A percentile compares a stretch with the other conserved stretches of the same genome.
Evolutionary conservation across 2,329 filamentous ascomycete species (phyloP).

Genomic region (Elsinoe perseae): DNA sequence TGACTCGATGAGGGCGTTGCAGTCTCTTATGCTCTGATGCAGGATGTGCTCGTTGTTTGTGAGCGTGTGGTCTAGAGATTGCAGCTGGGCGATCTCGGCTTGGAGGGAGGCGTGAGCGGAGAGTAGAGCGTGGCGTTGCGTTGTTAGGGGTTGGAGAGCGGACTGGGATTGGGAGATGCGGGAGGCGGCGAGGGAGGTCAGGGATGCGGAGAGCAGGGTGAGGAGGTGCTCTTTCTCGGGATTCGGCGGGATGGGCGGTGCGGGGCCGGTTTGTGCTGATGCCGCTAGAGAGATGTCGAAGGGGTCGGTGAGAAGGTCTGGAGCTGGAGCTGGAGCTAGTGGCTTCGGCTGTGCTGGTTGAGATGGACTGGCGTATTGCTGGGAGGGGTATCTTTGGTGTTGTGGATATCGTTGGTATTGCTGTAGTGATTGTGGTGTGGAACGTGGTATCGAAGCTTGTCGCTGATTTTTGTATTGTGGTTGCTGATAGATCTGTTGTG

Average conservation of each 20-base stretch:
- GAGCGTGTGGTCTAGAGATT: slow-evolving; percentile 62
- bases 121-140: slow-evolving; percentile 72
- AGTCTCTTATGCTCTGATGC: slow-evolving; percentile 66
- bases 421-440: slow-evolving; percentile 16
- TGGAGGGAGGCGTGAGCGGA: slow-evolving; percentile 62
- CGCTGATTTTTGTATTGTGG: slow-evolving; percentile 19
- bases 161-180: slow-evolving; percentile 64
- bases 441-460: background rate
- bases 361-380: slow-evolving; percentile 20
- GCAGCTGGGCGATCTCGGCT: slow-evolving; percentile 63
- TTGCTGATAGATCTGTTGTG: slow-evolving; percentile 20
- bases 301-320: slow-evolving; percentile 55
- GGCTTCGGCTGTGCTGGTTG: slow-evolving; percentile 27
- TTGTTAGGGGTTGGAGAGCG: slow-evolving; percentile 65
- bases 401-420: slow-evolving; percentile 23
- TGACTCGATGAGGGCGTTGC: slow-evolving; percentile 67
- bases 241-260: slow-evolving; percentile 87
- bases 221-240: slow-evolving; percentile 89
- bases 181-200: slow-evolving; percentile 61
- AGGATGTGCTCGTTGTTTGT: slow-evolving; percentile 71
- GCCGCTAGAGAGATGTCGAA: slow-evolving; percentile 52
- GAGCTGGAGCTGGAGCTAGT: slow-evolving; percentile 31
- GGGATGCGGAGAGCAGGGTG: slow-evolving; percentile 61
- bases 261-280: slow-evolving; percentile 47
- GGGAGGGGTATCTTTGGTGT: slow-evolving; percentile 17